Percentiles rank a stretch among this genome's conserved stretches.
Evolutionary conservation across 2,329 filamentous ascomycete species (phyloP).

Genomic region (Fusarium tjaetaba): DNA sequence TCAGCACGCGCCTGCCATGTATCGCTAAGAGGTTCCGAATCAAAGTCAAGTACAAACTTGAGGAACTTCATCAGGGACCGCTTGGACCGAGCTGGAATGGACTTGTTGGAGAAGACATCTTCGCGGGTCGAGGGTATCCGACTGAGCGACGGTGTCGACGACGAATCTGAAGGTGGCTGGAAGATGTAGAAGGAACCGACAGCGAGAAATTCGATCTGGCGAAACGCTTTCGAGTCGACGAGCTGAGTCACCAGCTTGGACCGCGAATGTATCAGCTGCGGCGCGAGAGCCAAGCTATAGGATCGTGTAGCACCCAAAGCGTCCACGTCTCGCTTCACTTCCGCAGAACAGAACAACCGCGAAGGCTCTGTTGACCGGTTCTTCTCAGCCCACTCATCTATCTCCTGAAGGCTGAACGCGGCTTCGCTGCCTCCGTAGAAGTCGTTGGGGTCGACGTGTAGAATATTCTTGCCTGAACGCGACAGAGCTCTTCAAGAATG

Average conservation of each 20-base stretch:
- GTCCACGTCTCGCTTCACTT: conserved; percentile 51
- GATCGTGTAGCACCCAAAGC: conserved; percentile 72
- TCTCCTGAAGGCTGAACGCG: conserved; percentile 84
- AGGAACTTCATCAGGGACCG: conserved; percentile 92
- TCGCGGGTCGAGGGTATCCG: conserved; percentile 90
- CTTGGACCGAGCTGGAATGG: conserved; percentile 83
- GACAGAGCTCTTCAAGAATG: conserved; percentile 79
- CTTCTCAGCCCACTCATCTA: conserved; percentile 74
- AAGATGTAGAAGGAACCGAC: conserved; percentile 93
- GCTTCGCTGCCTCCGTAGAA: conserved; percentile 91
- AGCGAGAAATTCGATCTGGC: conserved; percentile 91
- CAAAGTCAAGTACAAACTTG: conserved; percentile 82
- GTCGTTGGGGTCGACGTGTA: conserved; percentile 87
- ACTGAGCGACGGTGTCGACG: conserved; percentile 57
- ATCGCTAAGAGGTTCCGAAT: conserved; percentile 64
- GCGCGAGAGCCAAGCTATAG: conserved; percentile 85
- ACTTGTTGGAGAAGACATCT: conserved; percentile 84
- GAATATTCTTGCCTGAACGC: conserved; percentile 87
- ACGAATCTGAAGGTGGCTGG: conserved; percentile 49
- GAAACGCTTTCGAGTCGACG: conserved; percentile 88
- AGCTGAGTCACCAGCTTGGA: conserved; percentile 81
- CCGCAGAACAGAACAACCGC: conserved; percentile 42
- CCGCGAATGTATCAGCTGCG: conserved; percentile 85
- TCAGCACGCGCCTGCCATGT: conserved; percentile 68
- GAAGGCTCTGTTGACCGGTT: conserved; percentile 42